Conservation (phyloP, 2,329 filamentous ascomycete genomes). For the Talaromyces islandicus region DNA sequence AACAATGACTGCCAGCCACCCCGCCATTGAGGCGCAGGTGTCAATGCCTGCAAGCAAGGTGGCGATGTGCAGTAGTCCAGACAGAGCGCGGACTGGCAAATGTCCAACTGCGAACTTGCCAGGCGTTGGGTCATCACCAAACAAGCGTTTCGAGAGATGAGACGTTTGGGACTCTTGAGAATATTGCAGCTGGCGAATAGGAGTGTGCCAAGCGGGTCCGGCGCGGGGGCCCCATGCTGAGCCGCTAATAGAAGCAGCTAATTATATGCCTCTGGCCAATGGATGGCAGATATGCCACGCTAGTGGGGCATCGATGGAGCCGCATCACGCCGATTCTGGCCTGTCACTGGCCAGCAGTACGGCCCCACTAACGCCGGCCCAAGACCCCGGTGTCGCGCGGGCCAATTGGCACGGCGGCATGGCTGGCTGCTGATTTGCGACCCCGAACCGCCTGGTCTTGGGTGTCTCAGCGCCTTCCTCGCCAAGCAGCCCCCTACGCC, state of each 20-base stretch:
- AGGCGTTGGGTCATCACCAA: too few relatives aligned
- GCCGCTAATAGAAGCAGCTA: not conserved
- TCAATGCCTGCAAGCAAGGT: not conserved
- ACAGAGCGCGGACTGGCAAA: too few relatives aligned
- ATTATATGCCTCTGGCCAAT: not conserved
- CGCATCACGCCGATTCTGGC: not conserved
- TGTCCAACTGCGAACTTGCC: too few relatives aligned
- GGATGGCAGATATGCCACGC: too few relatives aligned
- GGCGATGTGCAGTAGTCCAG: not conserved
- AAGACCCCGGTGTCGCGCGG: not conserved
- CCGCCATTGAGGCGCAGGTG: not conserved
- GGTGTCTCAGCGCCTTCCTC: not conserved
- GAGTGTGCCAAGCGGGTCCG: not conserved
- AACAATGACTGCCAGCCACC: not conserved
- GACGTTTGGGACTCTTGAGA: too few relatives aligned
- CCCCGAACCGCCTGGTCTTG: not conserved
- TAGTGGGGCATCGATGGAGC: not conserved
- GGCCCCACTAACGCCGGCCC: not conserved
- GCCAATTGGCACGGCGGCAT: not conserved
- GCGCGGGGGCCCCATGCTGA: not conserved
- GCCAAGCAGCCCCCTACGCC: not conserved
- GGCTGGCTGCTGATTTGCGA: not conserved
- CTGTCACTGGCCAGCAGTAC: not conserved
- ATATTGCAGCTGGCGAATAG: not conserved
- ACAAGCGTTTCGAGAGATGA: too few relatives aligned